A percentile compares a stretch with the other conserved stretches of the same genome.
phyloP scores from a whole-genome alignment of 768 basidiomycete species.

The Gymnopilus junonius region DNA sequence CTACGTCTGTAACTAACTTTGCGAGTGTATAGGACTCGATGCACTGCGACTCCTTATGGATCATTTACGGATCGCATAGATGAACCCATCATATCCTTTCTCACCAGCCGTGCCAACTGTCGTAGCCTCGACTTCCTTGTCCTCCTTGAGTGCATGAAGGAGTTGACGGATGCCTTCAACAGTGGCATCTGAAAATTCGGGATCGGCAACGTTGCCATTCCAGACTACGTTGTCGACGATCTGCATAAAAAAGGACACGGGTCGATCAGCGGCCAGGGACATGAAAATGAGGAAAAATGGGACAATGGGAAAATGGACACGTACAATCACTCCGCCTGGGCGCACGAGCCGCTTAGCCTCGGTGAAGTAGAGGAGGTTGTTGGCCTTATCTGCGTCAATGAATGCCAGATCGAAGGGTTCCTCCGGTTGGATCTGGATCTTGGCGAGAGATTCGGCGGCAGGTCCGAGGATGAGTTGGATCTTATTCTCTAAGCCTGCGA shows the following conservation, averaged over 20 bases:
- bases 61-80: slow-evolving; percentile 48
- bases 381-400: slow-evolving; percentile 72
- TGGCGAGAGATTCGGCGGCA: slow-evolving; percentile 51
- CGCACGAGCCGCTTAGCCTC: slow-evolving; percentile 63
- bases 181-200: slow-evolving; percentile 30
- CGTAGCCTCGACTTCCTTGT: slow-evolving; percentile 54
- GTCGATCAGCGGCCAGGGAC: no score
- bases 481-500: slow-evolving; percentile 53
- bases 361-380: slow-evolving; percentile 55
- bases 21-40: no score
- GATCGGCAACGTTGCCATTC: slow-evolving; percentile 48
- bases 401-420: slow-evolving; percentile 67
- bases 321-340: slow-evolving; percentile 64
- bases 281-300: not conserved
- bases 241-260: slow-evolving; percentile 36
- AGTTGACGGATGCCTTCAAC: slow-evolving; percentile 53
- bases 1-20: no score
- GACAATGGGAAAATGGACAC: slow-evolving; percentile 15
- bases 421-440: slow-evolving; percentile 49
- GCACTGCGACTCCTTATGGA: no score
- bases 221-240: slow-evolving; percentile 71
- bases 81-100: slow-evolving; percentile 60
- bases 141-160: slow-evolving; percentile 48
- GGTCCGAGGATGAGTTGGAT: slow-evolving; percentile 54
- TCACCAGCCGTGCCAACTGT: slow-evolving; percentile 55